These are phyloP conservation scores for Betula pendula DNA, from an alignment of 306 rosid genomes.

Conservation along the genomic window DNA sequence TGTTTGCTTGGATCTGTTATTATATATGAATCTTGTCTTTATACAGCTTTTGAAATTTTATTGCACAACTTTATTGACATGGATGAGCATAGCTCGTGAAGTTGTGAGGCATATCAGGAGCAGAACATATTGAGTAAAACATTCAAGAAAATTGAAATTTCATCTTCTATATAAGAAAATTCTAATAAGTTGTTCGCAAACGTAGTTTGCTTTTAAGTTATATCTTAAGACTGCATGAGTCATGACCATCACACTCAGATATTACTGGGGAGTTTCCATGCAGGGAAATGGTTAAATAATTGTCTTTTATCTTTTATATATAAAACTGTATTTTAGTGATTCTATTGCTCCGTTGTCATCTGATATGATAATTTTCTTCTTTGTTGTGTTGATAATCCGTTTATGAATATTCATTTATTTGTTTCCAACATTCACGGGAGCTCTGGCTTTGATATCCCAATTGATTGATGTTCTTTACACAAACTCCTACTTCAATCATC, in stretches of 20 bases:
- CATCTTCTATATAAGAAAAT: background rate
- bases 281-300: background rate
- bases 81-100: background rate
- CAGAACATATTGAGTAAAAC: background rate
- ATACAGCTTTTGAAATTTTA: background rate
- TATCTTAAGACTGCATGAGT: background rate
- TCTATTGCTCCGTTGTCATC: background rate
- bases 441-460: no score
- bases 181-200: background rate
- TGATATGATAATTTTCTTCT: background rate
- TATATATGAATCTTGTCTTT: background rate
- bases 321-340: no score
- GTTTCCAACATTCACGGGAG: no score
- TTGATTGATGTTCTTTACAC: background rate
- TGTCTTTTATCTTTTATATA: no score
- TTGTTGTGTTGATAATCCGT: background rate
- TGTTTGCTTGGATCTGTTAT: background rate
- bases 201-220: background rate
- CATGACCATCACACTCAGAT: background rate
- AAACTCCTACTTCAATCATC: background rate
- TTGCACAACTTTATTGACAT: background rate
- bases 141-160: background rate
- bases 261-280: background rate
- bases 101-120: background rate
- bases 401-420: no score